Evolutionary conservation across 2,329 filamentous ascomycete species (phyloP), one percentile per base, ranked within the genome.

Genomic region (Parastagonospora avenae): DNA sequence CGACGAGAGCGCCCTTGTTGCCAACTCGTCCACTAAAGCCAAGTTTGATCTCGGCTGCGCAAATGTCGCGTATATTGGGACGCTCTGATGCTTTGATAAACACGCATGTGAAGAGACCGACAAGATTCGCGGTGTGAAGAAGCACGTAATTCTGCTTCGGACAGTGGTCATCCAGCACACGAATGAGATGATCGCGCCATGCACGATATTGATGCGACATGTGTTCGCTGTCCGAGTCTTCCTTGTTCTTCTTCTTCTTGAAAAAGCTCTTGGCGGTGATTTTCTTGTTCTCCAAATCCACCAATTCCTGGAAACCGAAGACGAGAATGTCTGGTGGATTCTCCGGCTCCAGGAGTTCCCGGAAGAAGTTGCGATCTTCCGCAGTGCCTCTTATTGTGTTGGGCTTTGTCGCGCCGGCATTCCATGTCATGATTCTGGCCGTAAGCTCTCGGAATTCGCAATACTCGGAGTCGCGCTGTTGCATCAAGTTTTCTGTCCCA

Each of bases 161-260:
- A 83, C 94, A 90, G 64, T 87, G 87, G 60, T 96, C 91, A 67
- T 96, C 91, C 33, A 99, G 80, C 45, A 86, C 86, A 52, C 90
- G 85, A 35, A 89, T 86, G 28, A 99, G 79, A 70, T 96, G 92
- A 70, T 97, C 92, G 67, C 91, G 85, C 94, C 94, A 99, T 54
- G 95, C 91, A 57, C 94, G 90, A 73, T 99, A 99, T 68, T 97
- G 92, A 62, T 95, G 92, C 73, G 91, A 95, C 91, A 97, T 97
- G 62, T 92, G 77, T 72, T 97, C 92, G 64, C 90, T 87, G 43
- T 91, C 89, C 1, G 88, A 85, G 9, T 88, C 85, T 70, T 96
- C 96, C 73, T 94, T 94, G 62, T 89, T 91, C 68, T 92, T 84
- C 62, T 79, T 81, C 53, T 83, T 83, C 65, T 86, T 94, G 70